Evolutionary conservation across 2,329 filamentous ascomycete species (phyloP), one percentile per base, ranked within the genome.

Genomic region (Aspergillus hortae): DNA sequence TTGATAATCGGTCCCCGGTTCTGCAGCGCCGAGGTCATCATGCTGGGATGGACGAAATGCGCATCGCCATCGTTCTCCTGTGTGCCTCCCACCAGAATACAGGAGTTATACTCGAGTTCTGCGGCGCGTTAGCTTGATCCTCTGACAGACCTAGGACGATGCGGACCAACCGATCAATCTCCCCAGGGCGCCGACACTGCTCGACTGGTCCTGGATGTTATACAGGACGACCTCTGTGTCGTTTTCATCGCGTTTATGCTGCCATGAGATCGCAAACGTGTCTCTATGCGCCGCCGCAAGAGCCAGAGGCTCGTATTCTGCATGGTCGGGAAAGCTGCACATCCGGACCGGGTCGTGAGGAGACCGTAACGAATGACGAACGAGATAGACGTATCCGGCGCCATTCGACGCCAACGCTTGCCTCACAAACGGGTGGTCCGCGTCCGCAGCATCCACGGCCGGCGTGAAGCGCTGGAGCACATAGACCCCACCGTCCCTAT

Each of bases 241-340:
- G 27, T 52, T 19, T 7, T 41, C 33, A 12, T 63, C 57, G 6
- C 56, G 45, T 27, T 17, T 12, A 53, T 70, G 61, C 44, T 66
- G 65, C 70, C 70, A 73, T n/a, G 67, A 71, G 35, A 72, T 70
- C 1, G 64, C 70, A 62, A 72, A 71, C 5, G 50, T 56, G n/a
- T 56, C 48, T 19, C 48, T 42, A 23, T 58, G 40, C 9, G 52
- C 58, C 52, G 58, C 58, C 7, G 66, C 62, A 43, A 73, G 48
- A 30, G 66, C 65, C 27, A 67, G 48, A 10, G 68, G 67, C 19
- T 66, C 61, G 40, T 65, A 67, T 2, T 64, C 60, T 4, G 25
- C 46, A 36, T 63, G 58, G 10, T 68, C 63, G 10, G 61, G 64
- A 17, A 72, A 67, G 15, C 52, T 55, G 51, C 61, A 70, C 6